These are phyloP conservation scores for Lycium barbarum DNA, from an alignment of 257 asterid species.

Conservation along the genomic window DNA sequence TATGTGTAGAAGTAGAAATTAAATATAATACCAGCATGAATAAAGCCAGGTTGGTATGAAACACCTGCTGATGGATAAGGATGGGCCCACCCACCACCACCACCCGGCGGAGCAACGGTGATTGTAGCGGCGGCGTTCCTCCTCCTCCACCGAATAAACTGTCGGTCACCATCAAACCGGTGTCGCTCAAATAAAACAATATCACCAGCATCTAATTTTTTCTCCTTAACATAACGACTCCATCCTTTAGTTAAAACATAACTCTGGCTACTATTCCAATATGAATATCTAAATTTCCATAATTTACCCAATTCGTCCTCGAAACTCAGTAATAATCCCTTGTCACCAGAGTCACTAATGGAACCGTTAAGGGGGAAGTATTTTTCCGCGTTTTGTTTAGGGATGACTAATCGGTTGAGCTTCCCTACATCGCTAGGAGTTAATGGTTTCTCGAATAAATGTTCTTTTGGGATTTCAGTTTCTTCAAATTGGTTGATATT, in stretches of 20 bases:
- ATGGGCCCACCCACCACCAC: conserved; percentile 54
- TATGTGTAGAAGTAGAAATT: background rate
- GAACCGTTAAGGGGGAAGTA: conserved; percentile 44
- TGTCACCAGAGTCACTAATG: conserved; percentile 51
- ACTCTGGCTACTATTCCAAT: conserved; percentile 71
- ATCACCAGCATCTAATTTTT: conserved; percentile 34
- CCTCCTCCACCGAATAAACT: conserved; percentile 44
- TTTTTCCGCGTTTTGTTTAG: conserved; percentile 43
- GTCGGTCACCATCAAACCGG: conserved; percentile 43
- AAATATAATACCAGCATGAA: conserved; percentile 65
- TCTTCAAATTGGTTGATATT: background rate
- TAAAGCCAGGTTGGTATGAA: conserved; percentile 55
- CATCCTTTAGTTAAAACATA: conserved; percentile 43
- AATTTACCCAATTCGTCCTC: conserved; percentile 39
- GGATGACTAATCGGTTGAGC: conserved; percentile 47
- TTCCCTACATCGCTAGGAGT: conserved; percentile 53
- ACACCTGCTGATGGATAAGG: conserved; percentile 49
- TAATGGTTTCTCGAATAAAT: conserved; percentile 46
- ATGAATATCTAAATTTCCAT: conserved; percentile 65
- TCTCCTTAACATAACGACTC: conserved; percentile 39
- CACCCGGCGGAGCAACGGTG: conserved; percentile 34
- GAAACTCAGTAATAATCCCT: conserved; percentile 32
- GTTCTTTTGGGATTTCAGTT: conserved; percentile 26
- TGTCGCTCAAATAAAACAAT: conserved; percentile 36
- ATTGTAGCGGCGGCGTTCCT: conserved; percentile 31